phyloP scores from a whole-genome alignment of 2,329 filamentous ascomycete genomes.

The Lasiodiplodia sp. region DNA sequence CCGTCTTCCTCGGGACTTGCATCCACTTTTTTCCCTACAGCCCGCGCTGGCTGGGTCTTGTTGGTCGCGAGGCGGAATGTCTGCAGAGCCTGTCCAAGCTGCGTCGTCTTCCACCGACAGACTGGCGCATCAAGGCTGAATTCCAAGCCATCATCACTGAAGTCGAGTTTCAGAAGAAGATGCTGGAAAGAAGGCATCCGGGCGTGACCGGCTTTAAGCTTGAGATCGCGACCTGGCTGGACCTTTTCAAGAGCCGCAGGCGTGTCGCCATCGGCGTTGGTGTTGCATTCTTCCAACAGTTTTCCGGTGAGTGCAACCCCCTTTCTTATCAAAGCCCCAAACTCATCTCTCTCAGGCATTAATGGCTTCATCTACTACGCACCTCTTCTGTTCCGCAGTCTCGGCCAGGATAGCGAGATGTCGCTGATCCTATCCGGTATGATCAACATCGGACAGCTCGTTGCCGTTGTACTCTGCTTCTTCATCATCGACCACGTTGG shows the following conservation, averaged over 20 bases:
- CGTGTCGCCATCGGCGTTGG: constrained; percentile 50
- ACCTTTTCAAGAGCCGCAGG: constrained; percentile 55
- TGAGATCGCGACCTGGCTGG: constrained; percentile 40
- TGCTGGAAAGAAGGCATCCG: constrained; percentile 11
- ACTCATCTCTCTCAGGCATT: background rate
- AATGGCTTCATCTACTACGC: constrained; percentile 59
- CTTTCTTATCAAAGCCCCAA: background rate
- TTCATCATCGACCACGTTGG: constrained; percentile 35
- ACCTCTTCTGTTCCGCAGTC: constrained; percentile 52
- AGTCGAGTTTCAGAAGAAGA: constrained; percentile 31
- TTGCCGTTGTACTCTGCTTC: constrained; percentile 30
- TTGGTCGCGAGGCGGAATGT: constrained; percentile 41
- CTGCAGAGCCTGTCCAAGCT: constrained; percentile 39
- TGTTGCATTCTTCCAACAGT: constrained; percentile 55
- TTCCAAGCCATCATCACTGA: constrained; percentile 34
- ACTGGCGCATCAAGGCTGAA: constrained; percentile 32
- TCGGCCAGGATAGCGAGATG: constrained; percentile 47
- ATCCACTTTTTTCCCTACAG: constrained; percentile 45
- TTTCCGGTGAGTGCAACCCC: constrained; percentile 37
- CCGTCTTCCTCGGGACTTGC: constrained; percentile 39
- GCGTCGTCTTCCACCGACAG: constrained; percentile 34
- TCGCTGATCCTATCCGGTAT: constrained; percentile 35
- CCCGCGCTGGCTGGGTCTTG: constrained; percentile 43
- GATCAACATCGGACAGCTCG: constrained; percentile 49
- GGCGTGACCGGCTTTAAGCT: constrained; percentile 2